Evolutionary conservation across 306 rosid genomes (phyloP).

Genomic region (Casuarina equisetifolia): DNA sequence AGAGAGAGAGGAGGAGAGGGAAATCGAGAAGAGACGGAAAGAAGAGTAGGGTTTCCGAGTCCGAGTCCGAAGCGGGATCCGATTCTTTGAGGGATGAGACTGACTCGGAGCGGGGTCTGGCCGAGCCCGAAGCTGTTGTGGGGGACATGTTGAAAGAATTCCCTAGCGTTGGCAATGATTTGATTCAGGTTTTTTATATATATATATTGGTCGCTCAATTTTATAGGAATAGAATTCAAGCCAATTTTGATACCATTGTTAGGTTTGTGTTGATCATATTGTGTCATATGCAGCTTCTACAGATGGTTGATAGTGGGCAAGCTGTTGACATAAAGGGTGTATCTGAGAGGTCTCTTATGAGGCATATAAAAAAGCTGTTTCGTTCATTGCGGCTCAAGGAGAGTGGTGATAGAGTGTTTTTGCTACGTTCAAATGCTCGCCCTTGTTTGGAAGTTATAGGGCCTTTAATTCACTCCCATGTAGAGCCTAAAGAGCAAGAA

Average conservation of each 20-base stretch:
- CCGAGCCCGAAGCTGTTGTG: slow-evolving; percentile 48
- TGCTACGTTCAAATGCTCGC: slow-evolving; percentile 57
- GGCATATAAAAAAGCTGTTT: slow-evolving; percentile 71
- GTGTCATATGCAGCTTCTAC: slow-evolving; percentile 57
- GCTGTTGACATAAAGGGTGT: slow-evolving; percentile 91
- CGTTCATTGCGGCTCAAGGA: slow-evolving; percentile 66
- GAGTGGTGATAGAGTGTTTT: slow-evolving; percentile 64
- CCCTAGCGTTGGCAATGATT: slow-evolving; percentile 68
- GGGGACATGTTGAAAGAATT: slow-evolving; percentile 58
- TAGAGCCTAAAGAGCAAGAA: slow-evolving; percentile 32
- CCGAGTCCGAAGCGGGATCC: slow-evolving; percentile 31
- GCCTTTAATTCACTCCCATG: slow-evolving; percentile 44
- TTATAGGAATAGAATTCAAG: neutral
- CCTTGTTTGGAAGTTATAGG: slow-evolving; percentile 81
- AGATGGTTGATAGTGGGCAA: slow-evolving; percentile 92
- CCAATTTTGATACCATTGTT: neutral
- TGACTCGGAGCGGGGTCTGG: slow-evolving; percentile 36
- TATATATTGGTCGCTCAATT: neutral
- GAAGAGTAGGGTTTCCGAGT: slow-evolving; percentile 38
- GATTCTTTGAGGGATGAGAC: slow-evolving; percentile 27
- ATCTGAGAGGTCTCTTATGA: slow-evolving; percentile 61
- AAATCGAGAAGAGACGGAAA: slow-evolving; percentile 40
- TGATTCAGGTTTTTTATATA: slow-evolving; percentile 54
- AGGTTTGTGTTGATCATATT: slow-evolving; percentile 14
- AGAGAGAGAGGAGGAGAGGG: slow-evolving; percentile 39